Percentiles rank a stretch among this genome's conserved stretches.
These are phyloP conservation scores for Psidium guajava DNA, from an alignment of 345 rosid species.

Conservation along the genomic window DNA sequence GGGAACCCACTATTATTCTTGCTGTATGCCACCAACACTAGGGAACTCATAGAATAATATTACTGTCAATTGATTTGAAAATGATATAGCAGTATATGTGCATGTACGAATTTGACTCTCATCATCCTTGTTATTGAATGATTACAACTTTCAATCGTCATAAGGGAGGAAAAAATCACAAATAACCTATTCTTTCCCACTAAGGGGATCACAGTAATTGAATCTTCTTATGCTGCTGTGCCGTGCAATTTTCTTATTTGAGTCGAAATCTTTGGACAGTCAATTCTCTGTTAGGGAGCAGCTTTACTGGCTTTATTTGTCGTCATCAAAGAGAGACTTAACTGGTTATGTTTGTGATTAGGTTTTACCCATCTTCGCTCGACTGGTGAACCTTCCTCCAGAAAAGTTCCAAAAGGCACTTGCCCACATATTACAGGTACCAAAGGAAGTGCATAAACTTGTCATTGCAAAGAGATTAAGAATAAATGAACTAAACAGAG, in stretches of 20 bases:
- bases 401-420: conserved; percentile 95
- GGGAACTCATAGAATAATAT: neutral
- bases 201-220: neutral
- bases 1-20: neutral
- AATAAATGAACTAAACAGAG: too few species aligned
- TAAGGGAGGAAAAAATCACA: neutral
- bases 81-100: neutral
- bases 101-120: neutral
- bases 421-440: conserved; percentile 92
- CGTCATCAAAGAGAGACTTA: neutral
- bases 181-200: neutral
- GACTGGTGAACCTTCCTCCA: conserved; percentile 73
- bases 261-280: neutral
- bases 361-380: conserved; percentile 94
- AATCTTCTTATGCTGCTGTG: neutral
- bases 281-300: neutral
- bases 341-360: conserved; percentile 11
- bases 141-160: neutral
- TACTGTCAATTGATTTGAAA: neutral
- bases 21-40: neutral
- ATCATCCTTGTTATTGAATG: neutral
- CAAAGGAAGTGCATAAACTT: neutral
- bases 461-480: neutral
- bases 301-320: neutral
- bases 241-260: neutral